Evolutionary conservation across 805 yeast genomes (phyloP), one percentile per base, ranked within the genome.

Genomic region (Tetrapisispora nanseiensis): DNA sequence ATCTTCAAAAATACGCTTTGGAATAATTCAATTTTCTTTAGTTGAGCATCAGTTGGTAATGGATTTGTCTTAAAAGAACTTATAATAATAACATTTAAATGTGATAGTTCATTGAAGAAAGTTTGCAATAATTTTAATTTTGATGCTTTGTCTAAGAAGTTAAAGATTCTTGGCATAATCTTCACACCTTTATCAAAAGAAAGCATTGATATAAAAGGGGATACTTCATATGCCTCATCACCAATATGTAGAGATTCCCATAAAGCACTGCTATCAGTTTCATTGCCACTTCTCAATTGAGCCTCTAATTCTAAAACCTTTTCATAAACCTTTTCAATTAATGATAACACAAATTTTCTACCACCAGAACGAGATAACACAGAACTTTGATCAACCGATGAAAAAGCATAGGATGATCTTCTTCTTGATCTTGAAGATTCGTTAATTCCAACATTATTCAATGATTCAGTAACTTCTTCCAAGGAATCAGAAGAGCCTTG

Each of bases 161-260:
- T 83, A 70, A 86, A 86, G 46, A 86, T 73, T 65, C 98, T 79
- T 40, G 92, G 87, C 67, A 90, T 79, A 29, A 86, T 74, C 62
- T 86, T 89, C 69, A 86, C 78, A 43, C 95, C 92, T 65, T 90
- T 90, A 54, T 85, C 85, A 57, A 81, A 83, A 22, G 84, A 76
- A 50, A 90, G 71, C 58, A 86, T 78, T 50, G 87, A 86, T 41
- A 87, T 75, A 55, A 89, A 89, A 30, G 95, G 92, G 56, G 82
- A 82, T 23, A 78, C 78, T 42, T 80, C 76, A 45, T 50, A 50
- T 38, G 57, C 46, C 43, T 75, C 76, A 48, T 82, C 89, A 49
- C 78, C 76, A 40, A 87, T 75, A 55, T 78, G 83, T 48, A 87
- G 71, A 3, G 87, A 73, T 30, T 80, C 82, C 95, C 95, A 86